These are phyloP conservation scores for Xerocomellus dryophilus DNA, from an alignment of 768 basidiomycete genomes.

Conservation along the genomic window DNA sequence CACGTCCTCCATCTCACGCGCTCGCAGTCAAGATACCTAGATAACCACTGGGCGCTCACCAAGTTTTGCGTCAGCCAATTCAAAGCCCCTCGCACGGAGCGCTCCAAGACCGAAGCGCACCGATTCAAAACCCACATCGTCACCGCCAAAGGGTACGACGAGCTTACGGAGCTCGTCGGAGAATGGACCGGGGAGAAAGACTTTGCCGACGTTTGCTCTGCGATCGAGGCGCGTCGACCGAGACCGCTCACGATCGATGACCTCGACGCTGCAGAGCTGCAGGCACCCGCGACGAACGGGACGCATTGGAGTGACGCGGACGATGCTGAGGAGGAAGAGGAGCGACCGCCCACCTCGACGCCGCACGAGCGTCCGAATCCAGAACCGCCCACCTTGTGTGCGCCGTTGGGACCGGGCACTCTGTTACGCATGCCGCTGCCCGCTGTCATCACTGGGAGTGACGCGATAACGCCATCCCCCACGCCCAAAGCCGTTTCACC, in stretches of 20 bases:
- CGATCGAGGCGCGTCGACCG: constrained; percentile 37
- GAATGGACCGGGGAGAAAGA: constrained; percentile 61
- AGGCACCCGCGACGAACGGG: not conserved
- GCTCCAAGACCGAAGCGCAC: constrained; percentile 60
- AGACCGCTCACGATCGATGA: constrained; percentile 18
- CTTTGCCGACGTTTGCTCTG: constrained; percentile 49
- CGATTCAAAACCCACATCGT: constrained; percentile 46
- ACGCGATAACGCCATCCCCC: constrained; percentile 47
- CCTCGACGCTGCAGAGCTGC: not conserved
- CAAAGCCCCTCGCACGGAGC: constrained; percentile 57
- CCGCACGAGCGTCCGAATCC: constrained; percentile 56
- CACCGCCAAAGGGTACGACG: constrained; percentile 62
- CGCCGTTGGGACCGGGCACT: constrained; percentile 41
- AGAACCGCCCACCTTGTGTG: constrained; percentile 51
- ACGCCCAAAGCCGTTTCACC: constrained; percentile 25
- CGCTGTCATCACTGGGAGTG: constrained; percentile 41
- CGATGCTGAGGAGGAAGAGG: constrained; percentile 25
- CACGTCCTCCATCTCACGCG: not conserved
- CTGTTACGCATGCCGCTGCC: constrained; percentile 35
- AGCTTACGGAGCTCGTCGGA: constrained; percentile 49
- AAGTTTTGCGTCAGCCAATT: constrained; percentile 88
- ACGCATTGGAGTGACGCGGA: not conserved
- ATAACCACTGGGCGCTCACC: constrained; percentile 79
- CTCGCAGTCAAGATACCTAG: constrained; percentile 64
- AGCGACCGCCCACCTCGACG: constrained; percentile 37